Base-by-base conservation (phyloP, 139 green algal genomes). In the Closterium sp. region DNA sequence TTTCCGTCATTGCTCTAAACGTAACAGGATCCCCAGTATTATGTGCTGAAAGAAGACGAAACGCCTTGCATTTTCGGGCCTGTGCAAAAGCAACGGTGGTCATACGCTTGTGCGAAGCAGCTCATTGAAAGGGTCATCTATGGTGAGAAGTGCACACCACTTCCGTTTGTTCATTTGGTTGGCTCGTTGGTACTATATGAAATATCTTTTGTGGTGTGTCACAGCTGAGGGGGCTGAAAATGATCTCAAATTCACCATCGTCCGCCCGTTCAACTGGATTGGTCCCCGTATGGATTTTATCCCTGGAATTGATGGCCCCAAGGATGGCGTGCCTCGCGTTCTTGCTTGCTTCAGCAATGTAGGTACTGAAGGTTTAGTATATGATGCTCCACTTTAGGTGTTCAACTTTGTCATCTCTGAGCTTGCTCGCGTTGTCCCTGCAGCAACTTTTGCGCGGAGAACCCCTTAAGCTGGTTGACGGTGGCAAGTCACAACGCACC, bases 211-310 rank as follows among this genome's bases (percentile, higher is more conserved):
- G 62, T 79, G 62, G 3, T 24, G 17, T 79, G 62, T 17, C 21
- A 42, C 89, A 92, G 89, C 86, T 79, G 90, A 93, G 28, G 90
- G 90, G 50, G 85, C 85, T 21, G 90, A 93, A 87, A 70, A 90
- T 31, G 90, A 87, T 38, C 90, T 93, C 7, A 11, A 90, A 13
- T 93, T 93, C 29, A 93, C 90, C 28, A 93, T 93, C 29, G 90
- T 93, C n/a, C 73, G 90, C n/a, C 90, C 90, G 45, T 93, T 93
- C 86, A 93, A 93, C 31, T 93, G 90, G 90, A 93, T 93, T 42
- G 90, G 90, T 22, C 90, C 90, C 13, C 90, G 90, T 2, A 93
- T 93, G 90, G 90, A 93, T 87, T 93, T 91, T 85, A 93, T 93
- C 84, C 90, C 90, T 10, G 90, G 90, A 42, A 31, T 93, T 13